These are phyloP conservation scores for Dacryopinax primogenitus DNA, from an alignment of 768 basidiomycete genomes.

Conservation along the genomic window DNA sequence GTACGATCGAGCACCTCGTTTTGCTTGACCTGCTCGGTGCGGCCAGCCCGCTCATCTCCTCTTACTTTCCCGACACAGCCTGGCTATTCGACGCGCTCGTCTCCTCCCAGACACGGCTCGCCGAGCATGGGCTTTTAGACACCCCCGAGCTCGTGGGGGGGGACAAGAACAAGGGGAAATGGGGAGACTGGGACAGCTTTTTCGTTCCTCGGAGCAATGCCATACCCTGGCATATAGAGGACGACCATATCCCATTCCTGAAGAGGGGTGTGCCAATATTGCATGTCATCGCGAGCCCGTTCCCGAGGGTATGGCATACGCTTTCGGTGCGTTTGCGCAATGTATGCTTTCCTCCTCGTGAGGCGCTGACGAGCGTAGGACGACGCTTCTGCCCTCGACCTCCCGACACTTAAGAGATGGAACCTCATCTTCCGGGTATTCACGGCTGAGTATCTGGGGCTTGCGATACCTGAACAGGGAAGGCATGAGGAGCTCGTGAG, in stretches of 20 bases:
- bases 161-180: conserved; percentile 17
- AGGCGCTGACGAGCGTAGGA: conserved; percentile 42
- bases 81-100: conserved; percentile 81
- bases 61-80: conserved; percentile 75
- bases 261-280: conserved; percentile 69
- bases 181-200: conserved; percentile 37
- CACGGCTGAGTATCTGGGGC: conserved; percentile 74
- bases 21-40: conserved; percentile 87
- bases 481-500: neutral
- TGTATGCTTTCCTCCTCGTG: conserved; percentile 10
- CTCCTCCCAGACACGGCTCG: conserved; percentile 58
- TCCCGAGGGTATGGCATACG: conserved; percentile 84
- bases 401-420: conserved; percentile 80
- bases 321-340: conserved; percentile 39
- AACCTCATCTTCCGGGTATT: conserved; percentile 78
- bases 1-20: conserved; percentile 78
- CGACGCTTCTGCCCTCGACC: conserved; percentile 72
- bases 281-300: conserved; percentile 81
- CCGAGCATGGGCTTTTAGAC: conserved; percentile 47
- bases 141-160: conserved; percentile 9
- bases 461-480: conserved; percentile 15
- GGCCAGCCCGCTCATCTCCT: conserved; percentile 55
- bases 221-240: conserved; percentile 55
- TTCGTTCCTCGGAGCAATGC: conserved; percentile 41
- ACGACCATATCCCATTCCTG: conserved; percentile 91